A percentile compares a stretch with the other conserved stretches of the same genome.
These are phyloP conservation scores for Eimeria praecox DNA, from an alignment of 169 alveolate species.

Conservation along the genomic window DNA sequence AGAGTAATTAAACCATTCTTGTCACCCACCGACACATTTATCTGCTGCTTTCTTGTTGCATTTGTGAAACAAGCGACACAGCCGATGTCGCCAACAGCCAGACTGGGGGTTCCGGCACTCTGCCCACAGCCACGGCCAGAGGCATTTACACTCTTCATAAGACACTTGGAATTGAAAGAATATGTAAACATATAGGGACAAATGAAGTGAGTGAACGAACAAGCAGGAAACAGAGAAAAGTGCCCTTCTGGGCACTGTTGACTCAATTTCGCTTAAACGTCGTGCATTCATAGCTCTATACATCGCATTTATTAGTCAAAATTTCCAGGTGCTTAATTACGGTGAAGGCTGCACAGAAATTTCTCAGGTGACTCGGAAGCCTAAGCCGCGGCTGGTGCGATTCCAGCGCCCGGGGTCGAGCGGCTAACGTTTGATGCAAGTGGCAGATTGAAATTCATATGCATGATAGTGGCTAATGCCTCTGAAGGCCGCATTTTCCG, in stretches of 20 bases:
- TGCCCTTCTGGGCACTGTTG: not conserved
- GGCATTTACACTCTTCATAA: not conserved
- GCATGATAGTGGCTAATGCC: not conserved
- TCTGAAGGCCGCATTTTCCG: not conserved
- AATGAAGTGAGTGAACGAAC: not conserved
- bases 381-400: not conserved
- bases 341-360: not conserved
- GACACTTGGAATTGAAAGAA: too few species aligned
- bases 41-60: not conserved
- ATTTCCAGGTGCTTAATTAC: not conserved
- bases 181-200: too few species aligned
- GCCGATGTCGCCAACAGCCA: slow-evolving; percentile 18
- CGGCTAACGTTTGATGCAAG: not conserved
- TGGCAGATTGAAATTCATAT: not conserved
- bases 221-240: not conserved
- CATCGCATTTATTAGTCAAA: not conserved
- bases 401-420: not conserved
- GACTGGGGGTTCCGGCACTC: slow-evolving; percentile 12
- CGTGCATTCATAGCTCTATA: not conserved
- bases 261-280: not conserved
- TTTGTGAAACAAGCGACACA: not conserved
- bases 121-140: slow-evolving; percentile 35
- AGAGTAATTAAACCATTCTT: too few species aligned
- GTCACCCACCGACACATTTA: not conserved
- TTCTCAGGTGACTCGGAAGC: not conserved